Evolutionary conservation across 176 grass and related monocot genomes (phyloP).

Genomic region (Phoenix roebelenii): DNA sequence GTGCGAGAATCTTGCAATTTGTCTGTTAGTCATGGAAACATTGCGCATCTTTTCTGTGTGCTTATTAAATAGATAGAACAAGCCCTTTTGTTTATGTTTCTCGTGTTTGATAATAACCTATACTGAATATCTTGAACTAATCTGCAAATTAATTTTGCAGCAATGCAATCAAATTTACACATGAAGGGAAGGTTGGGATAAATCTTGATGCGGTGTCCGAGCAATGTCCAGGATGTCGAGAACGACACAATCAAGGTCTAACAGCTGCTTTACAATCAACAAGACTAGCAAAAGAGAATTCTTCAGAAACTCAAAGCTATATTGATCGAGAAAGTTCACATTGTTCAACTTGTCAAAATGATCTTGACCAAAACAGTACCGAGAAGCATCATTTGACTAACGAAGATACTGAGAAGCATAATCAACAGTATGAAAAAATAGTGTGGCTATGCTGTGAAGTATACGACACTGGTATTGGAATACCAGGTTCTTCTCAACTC

Average conservation of each 20-base stretch:
- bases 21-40: too few species aligned
- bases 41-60: too few species aligned
- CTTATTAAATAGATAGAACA: too few species aligned
- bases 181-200: conserved; percentile 84
- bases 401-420: conserved; percentile 17
- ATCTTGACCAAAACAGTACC: conserved; percentile 1
- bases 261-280: background rate
- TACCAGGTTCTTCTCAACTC: conserved; percentile 58
- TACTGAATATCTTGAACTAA: too few species aligned
- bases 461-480: conserved; percentile 93
- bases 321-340: conserved; percentile 27
- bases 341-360: conserved; percentile 34
- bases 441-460: conserved; percentile 80
- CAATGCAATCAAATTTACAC: conserved; percentile 95
- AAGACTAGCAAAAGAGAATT: conserved; percentile 22
- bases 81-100: too few species aligned
- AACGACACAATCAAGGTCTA: conserved; percentile 5
- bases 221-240: conserved; percentile 22
- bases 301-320: conserved; percentile 24
- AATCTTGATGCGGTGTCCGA: conserved; percentile 50
- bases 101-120: too few species aligned
- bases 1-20: too few species aligned
- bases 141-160: conserved; percentile 35
- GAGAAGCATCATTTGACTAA: conserved; percentile 31
- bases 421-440: conserved; percentile 23